Conservation (phyloP, 2,329 filamentous ascomycete genomes). For the Verticillium zaregamsianum region DNA sequence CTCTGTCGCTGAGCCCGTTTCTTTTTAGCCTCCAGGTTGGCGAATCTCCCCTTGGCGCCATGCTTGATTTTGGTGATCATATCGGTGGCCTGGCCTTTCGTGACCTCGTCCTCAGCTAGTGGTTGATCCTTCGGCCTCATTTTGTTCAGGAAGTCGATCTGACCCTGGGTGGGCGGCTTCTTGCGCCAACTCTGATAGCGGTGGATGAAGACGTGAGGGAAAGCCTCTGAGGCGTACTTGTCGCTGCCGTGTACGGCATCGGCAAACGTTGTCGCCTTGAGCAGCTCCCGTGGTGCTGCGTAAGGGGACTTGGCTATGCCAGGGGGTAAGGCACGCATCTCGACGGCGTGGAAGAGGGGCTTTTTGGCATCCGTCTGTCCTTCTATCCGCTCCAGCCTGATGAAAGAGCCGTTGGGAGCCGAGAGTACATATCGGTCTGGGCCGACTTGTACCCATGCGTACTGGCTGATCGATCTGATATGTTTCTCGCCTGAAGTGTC, state of each 20-base stretch:
- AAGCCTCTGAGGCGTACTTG: conserved; percentile 67
- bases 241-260: conserved; percentile 83
- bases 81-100: conserved; percentile 77
- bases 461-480: conserved; percentile 69
- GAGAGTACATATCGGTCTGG: conserved; percentile 67
- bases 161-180: conserved; percentile 56
- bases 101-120: conserved; percentile 54
- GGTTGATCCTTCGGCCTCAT: conserved; percentile 49
- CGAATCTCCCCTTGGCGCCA: conserved; percentile 66
- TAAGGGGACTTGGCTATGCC: conserved; percentile 53
- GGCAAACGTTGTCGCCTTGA: conserved; percentile 60
- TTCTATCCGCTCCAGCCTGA: conserved; percentile 45
- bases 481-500: conserved; percentile 76
- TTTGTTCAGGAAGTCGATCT: conserved; percentile 69
- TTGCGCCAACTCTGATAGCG: conserved; percentile 67
- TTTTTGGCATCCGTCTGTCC: conserved; percentile 9
- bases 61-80: conserved; percentile 92
- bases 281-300: conserved; percentile 64
- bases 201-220: conserved; percentile 63
- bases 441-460: conserved; percentile 81
- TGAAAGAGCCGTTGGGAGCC: conserved; percentile 57
- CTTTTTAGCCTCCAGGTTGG: conserved; percentile 46
- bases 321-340: conserved; percentile 42
- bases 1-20: conserved; percentile 38
- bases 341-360: conserved; percentile 29